phyloP scores from a whole-genome alignment of 2,329 filamentous ascomycete species.

The Cladosporium sp. region DNA sequence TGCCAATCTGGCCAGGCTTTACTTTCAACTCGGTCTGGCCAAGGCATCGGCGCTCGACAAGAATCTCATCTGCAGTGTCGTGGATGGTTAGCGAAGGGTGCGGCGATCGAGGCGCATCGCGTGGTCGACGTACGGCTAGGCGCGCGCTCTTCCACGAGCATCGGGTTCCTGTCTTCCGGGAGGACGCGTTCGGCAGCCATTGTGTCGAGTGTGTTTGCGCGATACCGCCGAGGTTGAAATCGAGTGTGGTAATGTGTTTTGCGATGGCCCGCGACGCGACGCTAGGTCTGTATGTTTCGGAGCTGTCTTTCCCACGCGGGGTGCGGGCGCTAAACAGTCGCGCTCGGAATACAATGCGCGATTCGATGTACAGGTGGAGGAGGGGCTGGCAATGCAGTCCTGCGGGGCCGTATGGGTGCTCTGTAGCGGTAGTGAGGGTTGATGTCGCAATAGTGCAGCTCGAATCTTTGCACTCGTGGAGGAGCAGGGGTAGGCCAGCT shows the following conservation, averaged over 20 bases:
- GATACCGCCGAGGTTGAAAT: background rate
- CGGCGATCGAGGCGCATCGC: background rate
- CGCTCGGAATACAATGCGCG: background rate
- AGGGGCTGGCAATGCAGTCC: background rate
- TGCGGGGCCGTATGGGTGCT: background rate
- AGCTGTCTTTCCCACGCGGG: background rate
- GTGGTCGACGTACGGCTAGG: slow-evolving; percentile 53
- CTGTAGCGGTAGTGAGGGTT: background rate
- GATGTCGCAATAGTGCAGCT: background rate
- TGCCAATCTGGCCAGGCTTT: slow-evolving; percentile 68
- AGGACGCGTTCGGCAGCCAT: slow-evolving; percentile 30
- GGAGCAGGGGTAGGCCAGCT: background rate
- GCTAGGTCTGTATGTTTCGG: slow-evolving; percentile 11
- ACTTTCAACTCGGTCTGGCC: slow-evolving; percentile 87
- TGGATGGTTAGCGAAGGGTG: slow-evolving; percentile 1
- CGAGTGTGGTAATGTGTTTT: background rate
- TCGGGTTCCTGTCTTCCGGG: slow-evolving; percentile 58
- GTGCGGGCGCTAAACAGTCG: background rate
- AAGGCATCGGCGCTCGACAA: slow-evolving; percentile 77
- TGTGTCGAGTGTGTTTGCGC: background rate
- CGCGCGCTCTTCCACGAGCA: slow-evolving; percentile 56
- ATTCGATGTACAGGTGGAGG: background rate
- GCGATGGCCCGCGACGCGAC: slow-evolving; percentile 10
- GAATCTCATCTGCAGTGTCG: slow-evolving; percentile 30
- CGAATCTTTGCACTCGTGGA: background rate